Base-by-base conservation (phyloP, 2,329 filamentous ascomycete species). In the Trichophyton schoenleinii region DNA sequence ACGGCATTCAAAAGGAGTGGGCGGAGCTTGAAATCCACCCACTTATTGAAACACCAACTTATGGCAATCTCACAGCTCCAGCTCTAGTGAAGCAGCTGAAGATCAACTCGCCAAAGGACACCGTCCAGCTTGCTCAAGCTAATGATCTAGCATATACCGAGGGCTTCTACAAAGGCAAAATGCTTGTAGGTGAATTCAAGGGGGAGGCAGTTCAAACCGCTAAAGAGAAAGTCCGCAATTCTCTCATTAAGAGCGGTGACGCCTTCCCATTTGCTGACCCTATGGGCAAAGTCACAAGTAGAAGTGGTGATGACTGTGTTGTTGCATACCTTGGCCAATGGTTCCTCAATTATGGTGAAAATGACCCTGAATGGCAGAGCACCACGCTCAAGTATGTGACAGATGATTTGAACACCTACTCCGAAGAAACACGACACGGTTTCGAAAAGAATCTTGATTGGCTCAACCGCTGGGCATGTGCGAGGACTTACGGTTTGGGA, bases 131-230 rank as follows among this genome's bases (percentile, higher is more conserved):
- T 55, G 88, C 88, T 53, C 88, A 96, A 74, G 94, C 94, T 53
- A 99, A 99, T 78, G 92, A 97, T 67, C 79, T 95, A 66, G 91
- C 94, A 0, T 99, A 99, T 81, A 96, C 94, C 76, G 91, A 96
- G 71, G 94, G 91, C 15, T 97, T 89, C 79, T 99, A 99, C 79
- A 91, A 96, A 77, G 94, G 94, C 66, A 87, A 82, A 62, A 89
- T 99, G 85, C 79, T 91, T 65, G 82, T 89, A 64, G 94, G 94
- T 62, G 88, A 96, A 34, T 95, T 88, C 77, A 88, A 87, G 73
- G 94, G 92, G 59, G 83, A 92, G 75, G 83, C 88, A 66, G 94
- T 99, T 6, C 87, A 94, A 72, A 82, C 83, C 61, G 91, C 88
- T 38, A 96, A 96, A 78, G 85, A 87, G 65, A 88, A 95, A 71